Percentiles rank a stretch among this genome's conserved stretches.
Evolutionary conservation across 1,139 yeast species (phyloP).

Genomic region (Nematodospora anomalae): DNA sequence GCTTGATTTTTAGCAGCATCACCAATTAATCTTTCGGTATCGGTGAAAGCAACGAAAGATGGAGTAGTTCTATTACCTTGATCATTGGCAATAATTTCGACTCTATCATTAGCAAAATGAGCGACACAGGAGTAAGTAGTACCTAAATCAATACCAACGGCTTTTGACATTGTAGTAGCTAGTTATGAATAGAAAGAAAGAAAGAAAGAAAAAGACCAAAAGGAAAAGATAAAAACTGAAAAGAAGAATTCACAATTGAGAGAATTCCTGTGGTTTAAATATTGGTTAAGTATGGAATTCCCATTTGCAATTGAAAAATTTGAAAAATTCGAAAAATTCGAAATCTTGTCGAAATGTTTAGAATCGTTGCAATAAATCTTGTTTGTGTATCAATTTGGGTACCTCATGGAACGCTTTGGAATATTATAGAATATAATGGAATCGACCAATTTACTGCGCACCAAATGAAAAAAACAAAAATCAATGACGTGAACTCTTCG

Average conservation of each 20-base stretch:
- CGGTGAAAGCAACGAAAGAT: constrained; percentile 96
- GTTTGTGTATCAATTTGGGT: constrained; percentile 4
- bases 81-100: constrained; percentile 60
- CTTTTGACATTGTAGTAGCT: constrained; percentile 49
- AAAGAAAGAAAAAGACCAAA: constrained; percentile 5
- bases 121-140: constrained; percentile 86
- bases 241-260: constrained; percentile 1
- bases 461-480: too few relatives aligned
- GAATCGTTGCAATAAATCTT: constrained; percentile 7
- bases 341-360: constrained; percentile 2
- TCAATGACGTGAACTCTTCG: too few relatives aligned
- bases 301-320: neutral
- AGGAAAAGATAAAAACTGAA: constrained; percentile 6
- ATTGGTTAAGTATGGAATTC: neutral
- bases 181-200: constrained; percentile 1
- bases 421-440: constrained; percentile 7
- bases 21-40: constrained; percentile 97
- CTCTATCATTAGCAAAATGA: constrained; percentile 72
- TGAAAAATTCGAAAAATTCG: constrained; percentile 7
- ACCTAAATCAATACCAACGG: constrained; percentile 85
- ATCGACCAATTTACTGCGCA: constrained; percentile 3
- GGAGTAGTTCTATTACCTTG: constrained; percentile 81
- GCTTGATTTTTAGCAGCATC: constrained; percentile 99
- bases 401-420: constrained; percentile 8
- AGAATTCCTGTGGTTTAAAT: neutral